Conservation (phyloP, 192 early-diverging fungal species). For the Umbelopsis vinacea region DNA sequence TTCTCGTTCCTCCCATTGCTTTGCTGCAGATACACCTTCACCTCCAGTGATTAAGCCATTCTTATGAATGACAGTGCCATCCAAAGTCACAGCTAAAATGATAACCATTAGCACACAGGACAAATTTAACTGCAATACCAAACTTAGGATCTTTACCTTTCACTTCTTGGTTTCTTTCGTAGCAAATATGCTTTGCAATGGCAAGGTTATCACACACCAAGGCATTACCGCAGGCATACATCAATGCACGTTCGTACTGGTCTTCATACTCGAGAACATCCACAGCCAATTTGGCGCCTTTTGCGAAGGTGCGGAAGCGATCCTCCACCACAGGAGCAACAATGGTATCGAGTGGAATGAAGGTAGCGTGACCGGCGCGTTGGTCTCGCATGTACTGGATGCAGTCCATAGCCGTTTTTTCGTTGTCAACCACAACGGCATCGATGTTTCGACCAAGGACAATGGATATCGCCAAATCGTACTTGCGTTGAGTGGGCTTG, state of each 20-base stretch:
- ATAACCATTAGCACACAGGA: not conserved
- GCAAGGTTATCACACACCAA: conserved; percentile 90
- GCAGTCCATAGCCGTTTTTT: conserved; percentile 94
- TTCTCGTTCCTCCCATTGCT: conserved; percentile 89
- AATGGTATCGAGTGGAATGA: conserved; percentile 91
- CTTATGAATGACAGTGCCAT: conserved; percentile 95
- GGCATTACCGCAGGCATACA: conserved; percentile 91
- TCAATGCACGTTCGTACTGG: conserved; percentile 75
- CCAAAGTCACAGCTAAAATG: conserved; percentile 79
- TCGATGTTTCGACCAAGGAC: conserved; percentile 93
- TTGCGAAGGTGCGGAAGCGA: conserved; percentile 72
- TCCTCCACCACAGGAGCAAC: conserved; percentile 77
- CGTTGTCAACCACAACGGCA: conserved; percentile 91
- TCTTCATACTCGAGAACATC: conserved; percentile 91
- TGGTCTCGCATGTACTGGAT: conserved; percentile 95
- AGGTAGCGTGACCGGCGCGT: conserved; percentile 88
- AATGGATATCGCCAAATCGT: conserved; percentile 83
- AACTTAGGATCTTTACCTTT: conserved; percentile 57
- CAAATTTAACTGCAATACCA: not conserved
- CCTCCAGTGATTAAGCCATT: conserved; percentile 96
- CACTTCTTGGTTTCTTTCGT: conserved; percentile 79
- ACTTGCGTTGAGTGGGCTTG: conserved; percentile 91
- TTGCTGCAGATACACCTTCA: conserved; percentile 49
- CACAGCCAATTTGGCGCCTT: conserved; percentile 89
- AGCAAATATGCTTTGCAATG: conserved; percentile 86